These are phyloP conservation scores for Manihot esculenta DNA, from an alignment of 441 rosid species.

Conservation along the genomic window DNA sequence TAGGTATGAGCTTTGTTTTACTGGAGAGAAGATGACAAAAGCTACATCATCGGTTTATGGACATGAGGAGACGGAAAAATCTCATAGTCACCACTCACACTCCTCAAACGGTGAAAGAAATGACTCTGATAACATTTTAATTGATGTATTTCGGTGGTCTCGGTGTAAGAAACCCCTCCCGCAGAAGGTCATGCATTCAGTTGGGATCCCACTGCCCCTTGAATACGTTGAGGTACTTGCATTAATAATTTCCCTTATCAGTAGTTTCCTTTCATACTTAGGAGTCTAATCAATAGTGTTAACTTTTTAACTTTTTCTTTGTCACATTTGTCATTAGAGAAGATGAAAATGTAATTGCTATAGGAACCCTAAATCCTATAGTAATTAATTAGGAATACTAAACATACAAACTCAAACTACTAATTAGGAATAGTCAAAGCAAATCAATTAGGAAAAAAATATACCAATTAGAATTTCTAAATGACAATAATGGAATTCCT, in stretches of 20 bases:
- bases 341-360: neutral
- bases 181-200: constrained; percentile 77
- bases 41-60: constrained; percentile 44
- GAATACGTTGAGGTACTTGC: constrained; percentile 78
- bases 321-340: neutral
- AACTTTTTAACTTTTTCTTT: neutral
- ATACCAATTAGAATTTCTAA: too few species aligned
- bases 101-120: constrained; percentile 67
- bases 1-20: constrained; percentile 90
- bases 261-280: neutral
- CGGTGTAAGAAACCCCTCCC: constrained; percentile 90
- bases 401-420: too few species aligned
- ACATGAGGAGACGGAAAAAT: constrained; percentile 64
- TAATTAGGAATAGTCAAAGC: too few species aligned
- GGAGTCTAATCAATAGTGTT: constrained; percentile 1
- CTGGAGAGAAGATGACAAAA: constrained; percentile 83
- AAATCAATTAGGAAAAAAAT: too few species aligned
- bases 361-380: too few species aligned
- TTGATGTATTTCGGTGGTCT: constrained; percentile 93
- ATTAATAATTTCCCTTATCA: neutral
- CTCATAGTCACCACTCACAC: constrained; percentile 58
- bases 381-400: too few species aligned
- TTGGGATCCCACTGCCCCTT: constrained; percentile 86
- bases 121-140: constrained; percentile 54
- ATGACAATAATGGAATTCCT: too few species aligned